Evolutionary conservation across 768 basidiomycete genomes (phyloP).

Genomic region (Lactifluus hygrophoroides): DNA sequence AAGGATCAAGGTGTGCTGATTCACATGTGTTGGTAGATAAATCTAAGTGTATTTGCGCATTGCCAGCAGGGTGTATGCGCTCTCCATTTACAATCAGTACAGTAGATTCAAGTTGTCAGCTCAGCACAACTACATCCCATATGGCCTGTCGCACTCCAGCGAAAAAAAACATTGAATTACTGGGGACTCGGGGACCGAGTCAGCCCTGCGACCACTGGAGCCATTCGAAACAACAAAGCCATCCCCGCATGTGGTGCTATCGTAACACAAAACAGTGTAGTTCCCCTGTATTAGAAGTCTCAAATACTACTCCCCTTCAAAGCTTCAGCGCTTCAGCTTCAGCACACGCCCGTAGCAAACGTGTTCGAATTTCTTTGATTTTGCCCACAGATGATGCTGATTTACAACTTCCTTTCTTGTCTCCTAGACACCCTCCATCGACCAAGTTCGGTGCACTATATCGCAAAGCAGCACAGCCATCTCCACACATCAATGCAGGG

Average conservation of each 20-base stretch:
- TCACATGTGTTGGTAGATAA: not conserved
- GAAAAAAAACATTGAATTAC: not conserved
- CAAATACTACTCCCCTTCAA: no score
- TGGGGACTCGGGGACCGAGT: not conserved
- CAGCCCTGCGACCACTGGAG: not conserved
- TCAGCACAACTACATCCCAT: no score
- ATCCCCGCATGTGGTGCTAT: not conserved
- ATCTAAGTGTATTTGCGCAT: not conserved
- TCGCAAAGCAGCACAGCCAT: not conserved
- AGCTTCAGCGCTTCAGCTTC: no score
- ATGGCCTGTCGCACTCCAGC: not conserved
- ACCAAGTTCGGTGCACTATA: not conserved
- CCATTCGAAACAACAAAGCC: not conserved
- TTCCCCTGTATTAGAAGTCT: not conserved
- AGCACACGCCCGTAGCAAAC: no score
- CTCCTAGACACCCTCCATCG: not conserved
- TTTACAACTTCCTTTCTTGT: no score
- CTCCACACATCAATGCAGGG: not conserved
- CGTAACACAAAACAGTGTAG: not conserved
- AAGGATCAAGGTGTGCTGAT: not conserved
- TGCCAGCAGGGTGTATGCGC: not conserved
- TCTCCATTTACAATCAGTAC: not conserved
- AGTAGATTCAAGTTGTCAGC: no score
- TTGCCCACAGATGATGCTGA: no score
- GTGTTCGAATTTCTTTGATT: no score